Evolutionary conservation across 176 grass and related monocot genomes (phyloP), one percentile per base, ranked within the genome.

Genomic region (Oryza nivara): DNA sequence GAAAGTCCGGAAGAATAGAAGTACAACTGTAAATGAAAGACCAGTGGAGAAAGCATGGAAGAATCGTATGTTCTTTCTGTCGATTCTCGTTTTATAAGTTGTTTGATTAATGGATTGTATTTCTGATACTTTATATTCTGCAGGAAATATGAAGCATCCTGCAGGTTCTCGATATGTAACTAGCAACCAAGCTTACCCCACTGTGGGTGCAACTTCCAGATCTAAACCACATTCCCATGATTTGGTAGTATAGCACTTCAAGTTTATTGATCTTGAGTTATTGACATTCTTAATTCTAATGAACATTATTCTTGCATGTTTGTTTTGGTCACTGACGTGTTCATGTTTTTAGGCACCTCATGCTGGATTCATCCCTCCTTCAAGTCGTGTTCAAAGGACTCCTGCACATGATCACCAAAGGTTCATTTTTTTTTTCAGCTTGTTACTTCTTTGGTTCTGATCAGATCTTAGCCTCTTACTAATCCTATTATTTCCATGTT

Each of bases 311-410:
- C 65, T 61, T 69, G n/a, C 26, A 40, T 19, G 74, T 67, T 81
- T 77, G 63, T 34, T 79, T 15, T 65, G 51, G 52, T 65, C 26
- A 63, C 47, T 75, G 28, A 41, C 4, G 47, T 15, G 69, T 72
- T 76, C 56, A 73, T 89, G 14, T 63, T 87, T 83, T 58, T 35
- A 94, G 92, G 80, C 84, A 83, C 92, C 89, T 84, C 92, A 94
- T 82, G 92, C 92, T 78, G 92, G 92, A 82, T 91, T 67, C 82
- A 82, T 94, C 70, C 73, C 86, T 74, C 89, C 77, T 65, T 34
- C 36, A 75, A 86, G 72, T 83, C 82, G 11, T 69, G 52, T 70
- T 66, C 83, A 69, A 22, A 68, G 65, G 22, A 73, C 79, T 36
- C 35, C 35, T 86, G 72, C 54, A 23, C 82, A 87, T 94, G 84